Conservation (phyloP, 78 protist species). For the Planoprotostelium fungivorum region DNA sequence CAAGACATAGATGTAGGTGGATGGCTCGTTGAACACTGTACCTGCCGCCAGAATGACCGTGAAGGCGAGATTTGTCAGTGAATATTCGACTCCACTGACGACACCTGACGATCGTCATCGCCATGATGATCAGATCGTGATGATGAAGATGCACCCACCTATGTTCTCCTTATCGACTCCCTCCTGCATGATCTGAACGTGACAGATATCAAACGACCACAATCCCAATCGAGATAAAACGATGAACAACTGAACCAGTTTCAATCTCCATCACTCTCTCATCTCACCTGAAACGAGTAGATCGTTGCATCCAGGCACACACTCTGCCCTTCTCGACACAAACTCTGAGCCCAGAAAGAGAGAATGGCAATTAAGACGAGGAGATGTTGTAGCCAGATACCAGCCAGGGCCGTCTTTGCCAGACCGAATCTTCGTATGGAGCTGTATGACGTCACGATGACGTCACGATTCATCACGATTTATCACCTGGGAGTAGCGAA, state of each 20-base stretch:
- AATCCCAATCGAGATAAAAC: neutral
- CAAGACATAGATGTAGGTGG: neutral
- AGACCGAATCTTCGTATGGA: neutral
- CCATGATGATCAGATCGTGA: neutral
- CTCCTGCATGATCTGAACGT: neutral
- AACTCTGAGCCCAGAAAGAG: neutral
- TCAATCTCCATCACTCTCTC: neutral
- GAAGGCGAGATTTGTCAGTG: neutral
- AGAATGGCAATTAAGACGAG: neutral
- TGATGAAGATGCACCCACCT: too few species aligned
- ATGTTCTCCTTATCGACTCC: neutral
- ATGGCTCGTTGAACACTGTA: neutral
- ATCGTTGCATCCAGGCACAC: neutral
- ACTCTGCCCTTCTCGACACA: neutral
- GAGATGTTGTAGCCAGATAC: neutral
- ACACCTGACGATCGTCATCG: neutral
- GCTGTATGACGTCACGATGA: neutral
- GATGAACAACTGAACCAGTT: neutral
- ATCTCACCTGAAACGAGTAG: neutral
- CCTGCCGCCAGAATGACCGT: neutral
- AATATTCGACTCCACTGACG: neutral
- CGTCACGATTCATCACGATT: neutral
- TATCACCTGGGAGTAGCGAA: neutral
- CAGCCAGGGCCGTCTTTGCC: neutral
- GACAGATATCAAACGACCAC: neutral